A percentile compares a stretch with the other conserved stretches of the same genome.
phyloP scores from a whole-genome alignment of 331 rosid genomes.

The Prunus yedoensis region DNA sequence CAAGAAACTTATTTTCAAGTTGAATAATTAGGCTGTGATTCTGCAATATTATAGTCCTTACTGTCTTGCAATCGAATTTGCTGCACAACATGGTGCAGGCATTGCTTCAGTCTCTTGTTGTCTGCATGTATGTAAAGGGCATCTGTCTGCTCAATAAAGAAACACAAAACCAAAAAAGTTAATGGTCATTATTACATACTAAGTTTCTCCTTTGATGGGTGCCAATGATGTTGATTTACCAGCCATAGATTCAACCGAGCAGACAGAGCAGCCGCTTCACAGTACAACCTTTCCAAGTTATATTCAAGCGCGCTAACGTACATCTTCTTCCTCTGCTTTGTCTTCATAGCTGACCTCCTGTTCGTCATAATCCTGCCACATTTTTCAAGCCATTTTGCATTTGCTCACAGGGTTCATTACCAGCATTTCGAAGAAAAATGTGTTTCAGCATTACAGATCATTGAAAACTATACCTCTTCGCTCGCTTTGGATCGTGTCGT shows the following conservation, averaged over 20 bases:
- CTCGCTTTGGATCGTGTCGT: neutral
- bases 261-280: neutral
- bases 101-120: neutral
- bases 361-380: neutral
- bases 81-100: neutral
- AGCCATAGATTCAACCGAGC: neutral
- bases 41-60: neutral
- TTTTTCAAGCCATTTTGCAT: no score
- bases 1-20: neutral
- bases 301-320: neutral
- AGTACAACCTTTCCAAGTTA: neutral
- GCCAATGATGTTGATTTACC: neutral
- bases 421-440: no score
- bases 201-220: neutral
- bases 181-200: no score
- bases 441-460: neutral
- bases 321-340: neutral
- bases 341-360: neutral
- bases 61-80: neutral
- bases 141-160: neutral
- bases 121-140: neutral
- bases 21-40: no score
- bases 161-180: neutral
- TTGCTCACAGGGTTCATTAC: no score
- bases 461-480: neutral